These are phyloP conservation scores for Coniochaeta sp. DNA, from an alignment of 2,329 filamentous ascomycete genomes.

Conservation along the genomic window DNA sequence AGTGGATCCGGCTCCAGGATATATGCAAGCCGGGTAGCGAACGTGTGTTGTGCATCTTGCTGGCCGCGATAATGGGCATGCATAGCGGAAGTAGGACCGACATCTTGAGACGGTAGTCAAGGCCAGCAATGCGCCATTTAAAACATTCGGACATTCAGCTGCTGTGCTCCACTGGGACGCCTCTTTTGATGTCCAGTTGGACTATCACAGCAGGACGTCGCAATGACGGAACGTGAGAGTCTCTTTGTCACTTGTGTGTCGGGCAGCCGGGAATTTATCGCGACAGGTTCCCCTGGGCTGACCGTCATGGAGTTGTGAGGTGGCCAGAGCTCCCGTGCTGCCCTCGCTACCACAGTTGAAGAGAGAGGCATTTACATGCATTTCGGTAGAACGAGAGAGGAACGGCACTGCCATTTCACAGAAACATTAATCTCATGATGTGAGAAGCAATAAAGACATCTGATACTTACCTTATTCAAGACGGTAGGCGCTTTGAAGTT, in stretches of 20 bases:
- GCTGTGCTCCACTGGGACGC: not conserved
- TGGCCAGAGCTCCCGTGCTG: no score
- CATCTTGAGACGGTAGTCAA: no score
- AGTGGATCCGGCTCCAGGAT: not conserved
- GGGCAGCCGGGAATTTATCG: not conserved
- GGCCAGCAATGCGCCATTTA: not conserved
- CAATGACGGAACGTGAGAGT: not conserved
- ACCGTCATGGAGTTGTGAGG: not conserved
- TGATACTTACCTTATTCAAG: no score
- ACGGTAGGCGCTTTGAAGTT: no score
- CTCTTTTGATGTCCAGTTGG: not conserved
- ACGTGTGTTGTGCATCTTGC: no score
- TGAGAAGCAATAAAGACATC: no score
- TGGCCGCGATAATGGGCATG: no score
- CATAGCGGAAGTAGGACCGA: not conserved
- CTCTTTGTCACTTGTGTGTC: not conserved
- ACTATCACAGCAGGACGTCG: not conserved
- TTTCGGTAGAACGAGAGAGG: no score
- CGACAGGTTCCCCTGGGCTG: not conserved
- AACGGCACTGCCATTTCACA: no score
- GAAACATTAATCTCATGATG: no score
- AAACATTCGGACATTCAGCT: not conserved
- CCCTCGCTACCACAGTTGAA: no score
- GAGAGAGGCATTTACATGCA: no score
- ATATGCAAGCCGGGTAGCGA: not conserved